phyloP scores from a whole-genome alignment of 176 grass and related monocot genomes.

The Oryza meridionalis region DNA sequence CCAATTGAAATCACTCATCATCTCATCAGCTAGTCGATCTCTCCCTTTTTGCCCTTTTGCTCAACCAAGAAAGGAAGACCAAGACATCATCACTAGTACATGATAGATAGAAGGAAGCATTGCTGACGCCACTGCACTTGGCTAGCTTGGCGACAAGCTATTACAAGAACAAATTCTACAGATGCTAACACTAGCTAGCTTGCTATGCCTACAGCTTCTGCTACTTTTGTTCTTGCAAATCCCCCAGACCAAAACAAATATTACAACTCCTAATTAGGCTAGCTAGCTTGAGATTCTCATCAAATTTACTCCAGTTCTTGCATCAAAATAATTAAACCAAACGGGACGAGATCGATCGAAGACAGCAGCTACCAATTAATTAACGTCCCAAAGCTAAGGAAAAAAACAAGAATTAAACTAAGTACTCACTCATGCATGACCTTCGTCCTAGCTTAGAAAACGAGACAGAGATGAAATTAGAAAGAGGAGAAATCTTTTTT shows the following conservation, averaged over 20 bases:
- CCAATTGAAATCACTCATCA: slow-evolving; percentile 40
- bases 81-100: background rate
- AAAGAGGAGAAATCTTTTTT: slow-evolving; percentile 35
- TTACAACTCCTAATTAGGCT: background rate
- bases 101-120: slow-evolving; percentile 24
- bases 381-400: slow-evolving; percentile 36
- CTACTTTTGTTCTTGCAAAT: slow-evolving; percentile 38
- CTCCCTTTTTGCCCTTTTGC: slow-evolving; percentile 9
- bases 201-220: slow-evolving; percentile 33
- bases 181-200: slow-evolving; percentile 9
- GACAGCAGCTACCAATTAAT: slow-evolving; percentile 13
- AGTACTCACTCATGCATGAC: slow-evolving; percentile 39
- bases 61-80: slow-evolving; percentile 26
- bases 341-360: background rate
- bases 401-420: slow-evolving; percentile 32
- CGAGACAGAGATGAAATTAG: slow-evolving; percentile 47
- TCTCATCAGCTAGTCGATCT: background rate
- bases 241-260: slow-evolving; percentile 14
- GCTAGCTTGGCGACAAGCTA: slow-evolving; percentile 26
- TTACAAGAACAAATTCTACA: slow-evolving; percentile 49
- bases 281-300: slow-evolving; percentile 26
- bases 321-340: slow-evolving; percentile 14
- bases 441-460: slow-evolving; percentile 31
- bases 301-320: slow-evolving; percentile 5
- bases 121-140: background rate